phyloP scores from a whole-genome alignment of 345 rosid genomes.

The Brassica rapa region DNA sequence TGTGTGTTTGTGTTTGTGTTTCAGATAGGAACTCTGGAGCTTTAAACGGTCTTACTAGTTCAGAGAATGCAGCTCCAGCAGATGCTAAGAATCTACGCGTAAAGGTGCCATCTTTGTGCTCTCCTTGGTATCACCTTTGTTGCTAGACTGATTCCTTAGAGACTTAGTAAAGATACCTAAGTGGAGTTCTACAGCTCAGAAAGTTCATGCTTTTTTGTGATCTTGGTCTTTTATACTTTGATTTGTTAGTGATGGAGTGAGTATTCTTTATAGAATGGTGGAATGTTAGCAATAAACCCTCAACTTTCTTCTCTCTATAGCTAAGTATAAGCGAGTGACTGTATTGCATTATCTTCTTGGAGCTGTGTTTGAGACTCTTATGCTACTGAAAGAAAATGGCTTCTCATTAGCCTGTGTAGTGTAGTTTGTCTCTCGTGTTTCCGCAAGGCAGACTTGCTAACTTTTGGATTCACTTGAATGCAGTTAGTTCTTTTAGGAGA shows the following conservation, averaged over 20 bases:
- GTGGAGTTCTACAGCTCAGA: constrained; percentile 9
- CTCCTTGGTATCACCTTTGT: not conserved
- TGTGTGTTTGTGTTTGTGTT: constrained; percentile 14
- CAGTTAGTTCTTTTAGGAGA: constrained; percentile 95
- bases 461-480: constrained; percentile 27
- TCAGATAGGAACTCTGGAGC: constrained; percentile 70
- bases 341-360: not conserved
- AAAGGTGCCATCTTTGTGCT: constrained; percentile 53
- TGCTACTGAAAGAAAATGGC: not conserved
- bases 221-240: not conserved
- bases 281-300: not conserved
- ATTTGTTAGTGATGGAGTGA: not conserved
- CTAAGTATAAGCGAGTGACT: constrained; percentile 1
- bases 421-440: constrained; percentile 1
- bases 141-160: not conserved
- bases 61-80: constrained; percentile 49
- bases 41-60: constrained; percentile 53
- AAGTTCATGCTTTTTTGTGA: constrained; percentile 15
- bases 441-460: constrained; percentile 1
- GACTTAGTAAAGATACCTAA: not conserved
- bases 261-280: not conserved
- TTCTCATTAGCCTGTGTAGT: not conserved
- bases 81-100: constrained; percentile 87
- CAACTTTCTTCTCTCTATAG: not conserved
- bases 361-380: not conserved